Evolutionary conservation across 164 flowering plant species (phyloP).

Genomic region (Piper betle): DNA sequence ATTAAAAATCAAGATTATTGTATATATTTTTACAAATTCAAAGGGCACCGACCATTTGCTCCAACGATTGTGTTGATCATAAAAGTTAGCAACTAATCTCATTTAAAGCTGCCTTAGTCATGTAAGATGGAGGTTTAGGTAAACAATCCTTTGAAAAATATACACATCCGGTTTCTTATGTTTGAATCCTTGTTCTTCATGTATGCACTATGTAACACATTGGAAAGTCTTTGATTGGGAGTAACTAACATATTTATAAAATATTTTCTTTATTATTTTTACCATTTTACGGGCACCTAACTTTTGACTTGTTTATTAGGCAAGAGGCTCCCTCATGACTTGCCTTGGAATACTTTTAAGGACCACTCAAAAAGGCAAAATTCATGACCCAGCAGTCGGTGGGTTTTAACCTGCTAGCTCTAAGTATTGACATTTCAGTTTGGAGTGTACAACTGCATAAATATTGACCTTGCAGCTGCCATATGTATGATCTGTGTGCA

Average conservation of each 20-base stretch:
- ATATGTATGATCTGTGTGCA: neutral
- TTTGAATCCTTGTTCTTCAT: neutral
- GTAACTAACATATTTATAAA: constrained; percentile 1
- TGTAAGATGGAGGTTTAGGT: constrained; percentile 1
- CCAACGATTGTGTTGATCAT: neutral
- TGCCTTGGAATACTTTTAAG: constrained; percentile 9
- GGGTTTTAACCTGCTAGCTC: constrained; percentile 1
- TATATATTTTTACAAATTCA: neutral
- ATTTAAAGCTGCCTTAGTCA: neutral
- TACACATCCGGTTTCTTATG: neutral
- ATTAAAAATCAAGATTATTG: neutral
- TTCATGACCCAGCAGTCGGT: neutral
- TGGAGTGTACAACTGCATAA: neutral
- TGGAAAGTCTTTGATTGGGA: constrained; percentile 4
- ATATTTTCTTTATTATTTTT: neutral
- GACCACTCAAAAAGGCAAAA: constrained; percentile 4
- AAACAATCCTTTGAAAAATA: constrained; percentile 3
- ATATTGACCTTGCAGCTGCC: constrained; percentile 6
- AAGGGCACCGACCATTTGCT: neutral
- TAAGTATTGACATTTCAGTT: neutral
- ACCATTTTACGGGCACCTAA: constrained; percentile 1
- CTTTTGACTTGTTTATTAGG: constrained; percentile 10
- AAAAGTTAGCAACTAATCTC: neutral
- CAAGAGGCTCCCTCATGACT: constrained; percentile 2
- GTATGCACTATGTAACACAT: neutral